Conservation (phyloP, 1,284 basidiomycete species). For the Apiotrichum laibachii region DNA sequence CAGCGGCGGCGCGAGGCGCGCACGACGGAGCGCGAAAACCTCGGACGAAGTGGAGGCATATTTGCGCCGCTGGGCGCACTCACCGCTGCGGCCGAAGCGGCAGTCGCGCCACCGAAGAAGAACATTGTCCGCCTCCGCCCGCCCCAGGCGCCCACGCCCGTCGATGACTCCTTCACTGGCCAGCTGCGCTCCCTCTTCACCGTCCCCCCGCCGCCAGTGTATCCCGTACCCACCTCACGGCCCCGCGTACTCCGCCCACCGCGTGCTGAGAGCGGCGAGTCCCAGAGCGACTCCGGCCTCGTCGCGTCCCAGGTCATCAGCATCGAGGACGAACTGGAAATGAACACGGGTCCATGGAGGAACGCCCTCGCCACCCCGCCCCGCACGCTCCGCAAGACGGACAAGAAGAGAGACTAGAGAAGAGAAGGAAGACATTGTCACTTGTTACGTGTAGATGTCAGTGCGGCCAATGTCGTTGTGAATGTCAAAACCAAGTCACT, state of each 20-base stretch:
- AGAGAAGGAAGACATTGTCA: background rate
- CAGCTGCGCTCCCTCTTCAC: slow-evolving; percentile 13
- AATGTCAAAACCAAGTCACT: background rate
- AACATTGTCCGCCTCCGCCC: slow-evolving; percentile 16
- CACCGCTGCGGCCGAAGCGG: background rate
- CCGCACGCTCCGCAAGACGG: background rate
- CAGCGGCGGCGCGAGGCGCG: background rate
- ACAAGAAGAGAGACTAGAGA: slow-evolving; percentile 20
- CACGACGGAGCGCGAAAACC: background rate
- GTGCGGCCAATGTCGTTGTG: no score
- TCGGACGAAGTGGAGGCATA: background rate
- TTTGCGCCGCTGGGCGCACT: slow-evolving; percentile 10
- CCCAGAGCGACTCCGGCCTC: background rate
- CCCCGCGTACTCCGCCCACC: no score
- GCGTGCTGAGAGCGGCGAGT: background rate
- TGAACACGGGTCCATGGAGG: slow-evolving; percentile 11
- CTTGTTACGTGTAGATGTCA: no score
- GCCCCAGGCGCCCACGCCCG: slow-evolving; percentile 9
- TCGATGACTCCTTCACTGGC: slow-evolving; percentile 1
- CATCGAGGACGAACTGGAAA: slow-evolving; percentile 11
- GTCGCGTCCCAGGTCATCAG: background rate
- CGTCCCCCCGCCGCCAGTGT: slow-evolving; percentile 17
- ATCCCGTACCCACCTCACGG: background rate
- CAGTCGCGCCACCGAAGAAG: slow-evolving; percentile 5
- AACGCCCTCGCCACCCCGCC: background rate